Evolutionary conservation across 2,329 filamentous ascomycete species (phyloP).

Genomic region (Microascus cirrosus): DNA sequence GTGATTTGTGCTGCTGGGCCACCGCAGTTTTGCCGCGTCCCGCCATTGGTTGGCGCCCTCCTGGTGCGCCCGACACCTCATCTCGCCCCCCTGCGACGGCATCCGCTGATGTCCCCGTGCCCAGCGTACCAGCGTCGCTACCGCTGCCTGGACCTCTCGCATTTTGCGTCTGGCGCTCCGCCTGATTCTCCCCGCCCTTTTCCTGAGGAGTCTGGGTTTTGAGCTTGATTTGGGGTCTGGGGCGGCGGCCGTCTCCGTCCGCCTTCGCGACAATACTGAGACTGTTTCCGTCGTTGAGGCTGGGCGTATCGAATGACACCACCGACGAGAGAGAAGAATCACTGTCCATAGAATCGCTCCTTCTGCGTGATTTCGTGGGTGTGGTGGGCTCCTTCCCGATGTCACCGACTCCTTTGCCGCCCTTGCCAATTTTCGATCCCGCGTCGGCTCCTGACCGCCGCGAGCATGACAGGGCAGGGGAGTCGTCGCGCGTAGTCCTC

Average conservation of each 20-base stretch:
- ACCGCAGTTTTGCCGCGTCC: conserved; percentile 5
- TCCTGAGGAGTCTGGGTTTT: not conserved
- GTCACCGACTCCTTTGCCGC: not conserved
- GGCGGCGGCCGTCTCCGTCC: not conserved
- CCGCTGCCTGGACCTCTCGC: not conserved
- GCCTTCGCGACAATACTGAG: not conserved
- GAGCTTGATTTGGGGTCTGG: conserved; percentile 1
- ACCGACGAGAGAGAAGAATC: conserved; percentile 30
- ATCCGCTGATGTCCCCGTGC: not conserved
- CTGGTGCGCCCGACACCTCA: conserved; percentile 1
- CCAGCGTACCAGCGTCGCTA: not conserved
- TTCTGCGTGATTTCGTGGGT: conserved; percentile 21
- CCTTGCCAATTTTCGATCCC: not conserved
- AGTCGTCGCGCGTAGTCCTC: conserved; percentile 17
- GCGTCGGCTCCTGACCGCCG: not conserved
- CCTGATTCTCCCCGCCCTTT: not conserved
- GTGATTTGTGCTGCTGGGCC: conserved; percentile 5
- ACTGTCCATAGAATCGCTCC: conserved; percentile 26
- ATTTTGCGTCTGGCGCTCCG: not conserved
- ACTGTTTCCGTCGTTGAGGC: not conserved
- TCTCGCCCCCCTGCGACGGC: not conserved
- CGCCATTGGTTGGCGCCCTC: conserved; percentile 1
- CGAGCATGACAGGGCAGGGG: conserved; percentile 2
- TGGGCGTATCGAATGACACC: conserved; percentile 8
- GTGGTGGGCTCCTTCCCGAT: conserved; percentile 14